Percentiles rank a stretch among this genome's conserved stretches.
phyloP scores from a whole-genome alignment of 1,284 basidiomycete species.

The Puccinia horiana region DNA sequence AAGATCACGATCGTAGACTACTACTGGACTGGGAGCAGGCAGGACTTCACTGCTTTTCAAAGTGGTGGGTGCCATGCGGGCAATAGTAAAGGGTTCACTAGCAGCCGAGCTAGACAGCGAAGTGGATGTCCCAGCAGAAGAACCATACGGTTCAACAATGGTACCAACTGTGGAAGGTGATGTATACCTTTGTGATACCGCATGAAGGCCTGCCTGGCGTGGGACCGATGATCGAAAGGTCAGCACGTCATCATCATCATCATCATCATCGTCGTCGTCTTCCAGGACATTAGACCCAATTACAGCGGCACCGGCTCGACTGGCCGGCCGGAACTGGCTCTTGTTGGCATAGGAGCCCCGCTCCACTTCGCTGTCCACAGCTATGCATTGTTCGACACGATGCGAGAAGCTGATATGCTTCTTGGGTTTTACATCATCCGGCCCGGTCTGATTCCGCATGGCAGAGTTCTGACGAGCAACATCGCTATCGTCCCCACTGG shows the following conservation, averaged over 20 bases:
- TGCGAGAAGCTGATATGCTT: slow-evolving; percentile 96
- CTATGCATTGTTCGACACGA: slow-evolving; percentile 94
- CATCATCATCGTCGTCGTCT: slow-evolving; percentile 62
- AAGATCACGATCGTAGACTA: slow-evolving; percentile 66
- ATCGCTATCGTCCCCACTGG: slow-evolving; percentile 57
- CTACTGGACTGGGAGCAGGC: slow-evolving; percentile 61
- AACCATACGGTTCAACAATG: slow-evolving; percentile 62
- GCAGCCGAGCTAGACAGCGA: slow-evolving; percentile 56
- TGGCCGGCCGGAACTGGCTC: background rate
- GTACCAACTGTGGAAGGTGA: slow-evolving; percentile 20
- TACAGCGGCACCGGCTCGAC: background rate
- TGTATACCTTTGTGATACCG: slow-evolving; percentile 39
- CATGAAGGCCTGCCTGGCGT: slow-evolving; percentile 49
- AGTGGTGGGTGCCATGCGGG: slow-evolving; percentile 87
- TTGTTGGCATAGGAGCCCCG: slow-evolving; percentile 31
- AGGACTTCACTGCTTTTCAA: slow-evolving; percentile 71
- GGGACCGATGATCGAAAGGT: slow-evolving; percentile 57
- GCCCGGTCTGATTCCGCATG: slow-evolving; percentile 52
- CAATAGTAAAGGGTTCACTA: slow-evolving; percentile 76
- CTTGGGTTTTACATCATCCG: slow-evolving; percentile 57
- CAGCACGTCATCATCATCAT: slow-evolving; percentile 67
- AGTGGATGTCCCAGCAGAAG: slow-evolving; percentile 57
- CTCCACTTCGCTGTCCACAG: slow-evolving; percentile 67
- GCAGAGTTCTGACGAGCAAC: slow-evolving; percentile 52
- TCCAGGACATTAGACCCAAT: slow-evolving; percentile 49